Evolutionary conservation across 805 yeast genomes (phyloP).

Genomic region (Candida verbasci): DNA sequence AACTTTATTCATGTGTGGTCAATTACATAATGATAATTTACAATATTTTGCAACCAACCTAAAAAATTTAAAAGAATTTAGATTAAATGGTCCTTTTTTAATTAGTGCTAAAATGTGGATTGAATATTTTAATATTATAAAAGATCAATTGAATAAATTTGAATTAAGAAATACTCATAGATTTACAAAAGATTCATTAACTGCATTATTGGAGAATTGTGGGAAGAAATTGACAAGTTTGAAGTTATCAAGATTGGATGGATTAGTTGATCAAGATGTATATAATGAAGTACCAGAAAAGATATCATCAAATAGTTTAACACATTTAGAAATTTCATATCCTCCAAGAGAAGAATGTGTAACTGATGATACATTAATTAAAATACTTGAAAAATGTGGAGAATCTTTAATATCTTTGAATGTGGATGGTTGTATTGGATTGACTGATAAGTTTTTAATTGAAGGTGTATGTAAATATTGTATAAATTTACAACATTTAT

Average conservation of each 20-base stretch:
- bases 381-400: constrained; percentile 59
- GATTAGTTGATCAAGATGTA: constrained; percentile 52
- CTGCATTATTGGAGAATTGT: constrained; percentile 57
- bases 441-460: constrained; percentile 60
- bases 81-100: constrained; percentile 88
- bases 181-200: constrained; percentile 62
- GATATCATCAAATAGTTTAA: constrained; percentile 41
- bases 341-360: constrained; percentile 65
- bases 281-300: constrained; percentile 66
- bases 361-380: constrained; percentile 62
- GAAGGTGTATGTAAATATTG: constrained; percentile 61
- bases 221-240: constrained; percentile 49
- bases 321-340: constrained; percentile 60
- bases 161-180: constrained; percentile 81
- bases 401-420: constrained; percentile 51
- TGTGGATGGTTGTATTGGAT: constrained; percentile 67
- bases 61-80: constrained; percentile 46
- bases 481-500: constrained; percentile 50
- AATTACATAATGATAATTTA: constrained; percentile 73
- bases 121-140: constrained; percentile 62
- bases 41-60: constrained; percentile 59
- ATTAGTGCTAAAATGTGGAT: constrained; percentile 77
- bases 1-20: constrained; percentile 89
- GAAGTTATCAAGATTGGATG: constrained; percentile 67
- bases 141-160: constrained; percentile 46